Base-by-base conservation (phyloP, 129 eudicot species). In the Solidago caesia region DNA sequence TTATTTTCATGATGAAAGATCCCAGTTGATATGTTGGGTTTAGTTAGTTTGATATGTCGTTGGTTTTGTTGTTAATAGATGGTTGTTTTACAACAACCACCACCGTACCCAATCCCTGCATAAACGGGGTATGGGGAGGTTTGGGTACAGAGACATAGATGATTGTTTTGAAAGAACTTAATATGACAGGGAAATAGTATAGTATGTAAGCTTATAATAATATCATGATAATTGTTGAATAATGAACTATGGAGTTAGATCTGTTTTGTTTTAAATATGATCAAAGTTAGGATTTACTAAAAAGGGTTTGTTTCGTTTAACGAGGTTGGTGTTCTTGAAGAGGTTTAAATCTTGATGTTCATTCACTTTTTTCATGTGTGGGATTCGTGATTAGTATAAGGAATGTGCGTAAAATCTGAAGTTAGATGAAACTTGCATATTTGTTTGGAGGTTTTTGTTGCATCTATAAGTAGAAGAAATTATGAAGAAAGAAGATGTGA, bases 381-480 rank as follows among this genome's bases (percentile, higher is more conserved):
- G 46, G 45, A 25, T 26, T 44, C 12, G 60, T 44, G 58, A 45
- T 60, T 26, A 21, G n/a, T 45, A 26, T 1, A 41, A 6, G 44
- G 10, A 73, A 60, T 73, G 42, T 44, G 46, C 6, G 7, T 12
- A 13, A 61, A 12, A 73, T 74, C 21, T 62, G 70, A 74, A n/a
- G 47, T 14, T 21, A 39, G 12, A 29, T 58, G 6, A 16, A 45
- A 26, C 26, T 14, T 25, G 66, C 44, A 59, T 45, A 2, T 45
- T 2, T 21, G 13, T 26, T 47, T 5, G 15, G 14, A 13, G 53
- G 44, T 59, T 12, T 59, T 11, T 11, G 13, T 51, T 25, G 42
- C 2, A 21, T 57, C 53, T 71, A 2, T 41, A 7, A 9, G 10
- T 56, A 29, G 49, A 53, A 62, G 29, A 51, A 29, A 21, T 70